Percentiles rank a stretch among this genome's conserved stretches.
Conservation (phyloP, 495 filamentous ascomycete species). For the Aspergillus conjunctus region DNA sequence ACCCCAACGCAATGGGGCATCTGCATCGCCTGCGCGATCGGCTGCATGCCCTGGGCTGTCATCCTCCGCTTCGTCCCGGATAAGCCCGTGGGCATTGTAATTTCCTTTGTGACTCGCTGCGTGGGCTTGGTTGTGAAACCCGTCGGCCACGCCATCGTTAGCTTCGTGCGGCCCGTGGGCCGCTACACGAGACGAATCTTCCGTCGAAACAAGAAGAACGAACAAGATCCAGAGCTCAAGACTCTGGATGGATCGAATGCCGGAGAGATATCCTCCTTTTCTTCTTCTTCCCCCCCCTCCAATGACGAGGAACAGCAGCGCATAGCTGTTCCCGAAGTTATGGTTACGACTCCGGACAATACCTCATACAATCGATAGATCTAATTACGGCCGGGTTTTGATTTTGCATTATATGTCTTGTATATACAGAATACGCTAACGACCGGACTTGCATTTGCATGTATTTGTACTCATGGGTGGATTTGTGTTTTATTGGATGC, state of each 20-base stretch:
- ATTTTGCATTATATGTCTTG: not conserved
- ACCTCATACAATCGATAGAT: slow-evolving; percentile 8
- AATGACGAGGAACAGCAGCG: slow-evolving; percentile 15
- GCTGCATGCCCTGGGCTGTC: slow-evolving; percentile 75
- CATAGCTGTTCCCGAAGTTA: slow-evolving; percentile 9
- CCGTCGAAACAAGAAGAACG: slow-evolving; percentile 7
- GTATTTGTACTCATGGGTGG: not conserved
- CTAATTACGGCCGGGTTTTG: not conserved
- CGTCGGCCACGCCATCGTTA: slow-evolving; percentile 23
- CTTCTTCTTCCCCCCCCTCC: not conserved
- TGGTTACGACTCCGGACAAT: slow-evolving; percentile 15
- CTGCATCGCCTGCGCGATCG: slow-evolving; percentile 68
- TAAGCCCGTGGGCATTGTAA: slow-evolving; percentile 49
- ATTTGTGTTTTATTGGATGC: slow-evolving; percentile 20
- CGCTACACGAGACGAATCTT: not conserved
- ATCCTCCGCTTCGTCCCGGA: slow-evolving; percentile 70
- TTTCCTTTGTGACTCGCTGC: slow-evolving; percentile 34
- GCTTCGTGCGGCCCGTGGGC: slow-evolving; percentile 1
- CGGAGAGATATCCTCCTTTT: not conserved
- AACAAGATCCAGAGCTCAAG: slow-evolving; percentile 4
- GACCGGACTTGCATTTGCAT: not conserved
- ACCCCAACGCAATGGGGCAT: slow-evolving; percentile 73
- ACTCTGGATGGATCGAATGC: not conserved
- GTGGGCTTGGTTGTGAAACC: slow-evolving; percentile 36
- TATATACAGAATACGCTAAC: not conserved